phyloP scores from a whole-genome alignment of 371 early-diverging fungal species.

The Mucor irregularis region DNA sequence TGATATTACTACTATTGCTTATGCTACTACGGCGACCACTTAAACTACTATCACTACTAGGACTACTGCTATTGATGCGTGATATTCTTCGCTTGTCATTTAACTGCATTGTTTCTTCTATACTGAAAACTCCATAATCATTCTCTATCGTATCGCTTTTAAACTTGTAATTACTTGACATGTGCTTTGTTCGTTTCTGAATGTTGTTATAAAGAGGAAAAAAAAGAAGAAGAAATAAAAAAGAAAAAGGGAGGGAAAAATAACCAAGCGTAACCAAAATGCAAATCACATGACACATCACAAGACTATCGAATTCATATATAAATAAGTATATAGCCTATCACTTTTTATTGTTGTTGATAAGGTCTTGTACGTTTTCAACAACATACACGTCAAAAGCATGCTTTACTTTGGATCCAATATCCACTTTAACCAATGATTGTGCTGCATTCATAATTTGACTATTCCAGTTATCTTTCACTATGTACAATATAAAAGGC shows the following conservation, averaged over 20 bases:
- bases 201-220: background rate
- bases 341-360: constrained; percentile 4
- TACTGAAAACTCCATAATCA: constrained; percentile 40
- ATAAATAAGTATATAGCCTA: background rate
- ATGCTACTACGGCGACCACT: background rate
- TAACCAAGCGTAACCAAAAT: background rate
- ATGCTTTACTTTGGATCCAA: constrained; percentile 24
- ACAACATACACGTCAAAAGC: constrained; percentile 33
- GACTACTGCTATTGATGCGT: background rate
- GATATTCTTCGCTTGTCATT: background rate
- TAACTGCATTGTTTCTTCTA: constrained; percentile 23
- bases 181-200: background rate
- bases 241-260: background rate
- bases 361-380: constrained; percentile 14
- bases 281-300: constrained; percentile 12
- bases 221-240: background rate
- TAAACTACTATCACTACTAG: too few relatives aligned
- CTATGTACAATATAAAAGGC: constrained; percentile 17
- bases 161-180: background rate
- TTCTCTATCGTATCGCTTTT: constrained; percentile 14
- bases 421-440: constrained; percentile 33
- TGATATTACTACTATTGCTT: background rate
- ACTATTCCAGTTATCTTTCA: constrained; percentile 43
- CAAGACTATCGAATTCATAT: constrained; percentile 3
- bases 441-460: constrained; percentile 43